phyloP scores from a whole-genome alignment of 306 rosid species.

The Casuarina cunninghamiana region DNA sequence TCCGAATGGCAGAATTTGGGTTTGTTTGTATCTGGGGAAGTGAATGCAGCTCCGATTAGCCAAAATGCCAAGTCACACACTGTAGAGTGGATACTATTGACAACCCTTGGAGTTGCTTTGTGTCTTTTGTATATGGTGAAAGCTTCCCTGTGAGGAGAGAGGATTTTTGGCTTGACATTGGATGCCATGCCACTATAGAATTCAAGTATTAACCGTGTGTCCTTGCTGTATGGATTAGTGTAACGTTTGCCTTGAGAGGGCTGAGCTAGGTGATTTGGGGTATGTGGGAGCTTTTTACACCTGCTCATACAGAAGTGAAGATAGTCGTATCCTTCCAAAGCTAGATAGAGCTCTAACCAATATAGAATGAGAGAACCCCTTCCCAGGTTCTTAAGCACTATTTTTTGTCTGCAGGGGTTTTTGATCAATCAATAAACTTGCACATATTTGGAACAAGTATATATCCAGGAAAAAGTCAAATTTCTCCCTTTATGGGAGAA shows the following conservation, averaged over 20 bases:
- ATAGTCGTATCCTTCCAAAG: neutral
- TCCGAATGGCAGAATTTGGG: neutral
- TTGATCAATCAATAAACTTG: neutral
- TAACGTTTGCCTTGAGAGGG: neutral
- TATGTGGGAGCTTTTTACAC: neutral
- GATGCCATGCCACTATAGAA: too few species aligned
- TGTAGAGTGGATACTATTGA: too few species aligned
- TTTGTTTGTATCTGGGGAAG: neutral
- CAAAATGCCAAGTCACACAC: neutral
- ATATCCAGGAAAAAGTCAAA: too few species aligned
- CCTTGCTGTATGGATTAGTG: neutral
- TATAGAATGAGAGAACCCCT: neutral
- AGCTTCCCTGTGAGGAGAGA: too few species aligned
- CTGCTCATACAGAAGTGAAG: neutral
- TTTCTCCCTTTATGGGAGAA: too few species aligned
- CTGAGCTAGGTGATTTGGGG: neutral
- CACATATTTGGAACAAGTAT: too few species aligned
- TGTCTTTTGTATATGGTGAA: too few species aligned
- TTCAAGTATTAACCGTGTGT: too few species aligned
- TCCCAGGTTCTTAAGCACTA: neutral
- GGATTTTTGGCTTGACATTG: too few species aligned
- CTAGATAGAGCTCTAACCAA: neutral
- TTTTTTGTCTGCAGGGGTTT: neutral
- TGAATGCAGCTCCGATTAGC: neutral
- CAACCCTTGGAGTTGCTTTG: too few species aligned